phyloP scores from a whole-genome alignment of 1,139 yeast genomes.

The Sugiyamaella pinicola region DNA sequence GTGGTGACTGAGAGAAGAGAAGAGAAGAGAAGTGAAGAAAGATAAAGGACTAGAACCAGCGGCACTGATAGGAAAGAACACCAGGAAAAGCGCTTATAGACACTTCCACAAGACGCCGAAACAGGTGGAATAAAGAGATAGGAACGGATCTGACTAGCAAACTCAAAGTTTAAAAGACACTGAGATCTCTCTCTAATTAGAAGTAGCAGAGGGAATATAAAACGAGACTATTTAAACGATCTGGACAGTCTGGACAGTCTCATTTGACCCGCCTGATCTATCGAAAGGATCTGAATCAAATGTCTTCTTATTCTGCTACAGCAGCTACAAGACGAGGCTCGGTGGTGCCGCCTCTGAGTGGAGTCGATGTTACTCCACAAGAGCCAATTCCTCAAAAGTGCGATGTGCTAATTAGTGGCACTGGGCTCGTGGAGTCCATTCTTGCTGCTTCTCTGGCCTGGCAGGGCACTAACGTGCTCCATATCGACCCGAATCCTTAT shows the following conservation, averaged over 20 bases:
- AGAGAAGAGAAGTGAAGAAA: too few relatives aligned
- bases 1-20: too few relatives aligned
- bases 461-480: conserved; percentile 92
- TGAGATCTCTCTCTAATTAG: too few relatives aligned
- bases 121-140: too few relatives aligned
- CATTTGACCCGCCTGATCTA: neutral
- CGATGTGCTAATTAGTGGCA: conserved; percentile 89
- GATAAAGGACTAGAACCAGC: too few relatives aligned
- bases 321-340: conserved; percentile 60
- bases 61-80: too few relatives aligned
- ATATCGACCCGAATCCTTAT: conserved; percentile 77
- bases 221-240: too few relatives aligned
- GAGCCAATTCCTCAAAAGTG: conserved; percentile 56
- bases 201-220: too few relatives aligned
- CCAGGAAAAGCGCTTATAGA: too few relatives aligned
- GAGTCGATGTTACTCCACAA: conserved; percentile 43
- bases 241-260: neutral
- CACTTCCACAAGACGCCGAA: too few relatives aligned
- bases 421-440: conserved; percentile 86
- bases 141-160: too few relatives aligned
- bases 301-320: conserved; percentile 46
- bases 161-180: too few relatives aligned
- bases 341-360: conserved; percentile 79
- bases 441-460: conserved; percentile 93
- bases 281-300: conserved; percentile 17